Evolutionary conservation across 345 rosid genomes (phyloP).

Genomic region (Geranium brycei): DNA sequence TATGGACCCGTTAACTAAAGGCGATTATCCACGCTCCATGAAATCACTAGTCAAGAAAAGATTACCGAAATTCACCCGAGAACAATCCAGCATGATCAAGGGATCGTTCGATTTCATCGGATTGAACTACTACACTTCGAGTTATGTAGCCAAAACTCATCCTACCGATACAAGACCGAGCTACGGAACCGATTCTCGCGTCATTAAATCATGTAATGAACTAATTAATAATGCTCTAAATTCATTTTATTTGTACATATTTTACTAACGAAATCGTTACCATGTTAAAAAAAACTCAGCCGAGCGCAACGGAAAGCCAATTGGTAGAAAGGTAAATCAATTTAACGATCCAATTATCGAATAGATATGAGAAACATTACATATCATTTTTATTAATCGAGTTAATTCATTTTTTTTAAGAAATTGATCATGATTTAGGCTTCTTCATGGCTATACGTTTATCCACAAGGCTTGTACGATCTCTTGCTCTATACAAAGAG

Average conservation of each 20-base stretch:
- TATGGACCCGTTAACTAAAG: slow-evolving; percentile 10
- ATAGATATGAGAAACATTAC: not conserved
- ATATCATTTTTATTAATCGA: not conserved
- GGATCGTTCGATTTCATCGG: slow-evolving; percentile 16
- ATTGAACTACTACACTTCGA: slow-evolving; percentile 16
- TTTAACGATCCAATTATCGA: not conserved
- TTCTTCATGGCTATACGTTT: slow-evolving; percentile 15
- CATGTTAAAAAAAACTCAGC: slow-evolving; percentile 1
- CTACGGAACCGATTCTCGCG: slow-evolving; percentile 16
- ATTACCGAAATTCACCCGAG: slow-evolving; percentile 11
- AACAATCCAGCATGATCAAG: slow-evolving; percentile 6
- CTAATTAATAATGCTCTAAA: too few relatives aligned
- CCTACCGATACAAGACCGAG: not conserved
- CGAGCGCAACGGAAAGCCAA: slow-evolving; percentile 13
- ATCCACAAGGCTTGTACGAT: slow-evolving; percentile 19
- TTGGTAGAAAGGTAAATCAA: slow-evolving; percentile 12
- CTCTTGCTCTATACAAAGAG: slow-evolving; percentile 14
- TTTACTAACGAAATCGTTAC: too few relatives aligned
- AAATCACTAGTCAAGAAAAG: slow-evolving; percentile 4
- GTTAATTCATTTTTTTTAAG: not conserved
- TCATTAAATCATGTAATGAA: slow-evolving; percentile 9
- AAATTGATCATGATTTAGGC: not conserved
- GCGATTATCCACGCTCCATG: slow-evolving; percentile 15
- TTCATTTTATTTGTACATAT: too few relatives aligned
- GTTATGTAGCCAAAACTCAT: slow-evolving; percentile 1